Evolutionary conservation across 768 basidiomycete species (phyloP).

Genomic region (Pluteus cervinus): DNA sequence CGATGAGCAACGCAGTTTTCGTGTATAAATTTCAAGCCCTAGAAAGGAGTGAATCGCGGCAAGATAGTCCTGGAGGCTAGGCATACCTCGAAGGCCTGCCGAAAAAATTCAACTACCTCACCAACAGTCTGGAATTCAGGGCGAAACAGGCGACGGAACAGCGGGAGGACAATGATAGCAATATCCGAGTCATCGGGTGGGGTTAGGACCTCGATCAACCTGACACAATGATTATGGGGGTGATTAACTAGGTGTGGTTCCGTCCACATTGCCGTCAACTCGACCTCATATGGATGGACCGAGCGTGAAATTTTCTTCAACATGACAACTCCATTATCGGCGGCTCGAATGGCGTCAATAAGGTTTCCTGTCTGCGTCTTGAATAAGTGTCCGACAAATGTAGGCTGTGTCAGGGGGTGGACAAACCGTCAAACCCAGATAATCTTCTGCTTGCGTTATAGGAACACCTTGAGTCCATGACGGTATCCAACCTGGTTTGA

Average conservation of each 20-base stretch:
- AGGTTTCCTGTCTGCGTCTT: too few relatives aligned
- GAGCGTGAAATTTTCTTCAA: too few relatives aligned
- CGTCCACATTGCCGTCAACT: slow-evolving; percentile 21
- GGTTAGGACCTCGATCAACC: slow-evolving; percentile 18
- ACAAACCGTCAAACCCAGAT: too few relatives aligned
- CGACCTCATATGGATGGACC: slow-evolving; percentile 20
- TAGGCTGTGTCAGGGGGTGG: too few relatives aligned
- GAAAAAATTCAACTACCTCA: slow-evolving; percentile 23
- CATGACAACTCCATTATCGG: slow-evolving; percentile 22
- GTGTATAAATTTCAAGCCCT: slow-evolving; percentile 32
- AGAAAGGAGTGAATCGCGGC: not conserved
- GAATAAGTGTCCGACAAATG: too few relatives aligned
- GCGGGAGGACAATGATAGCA: slow-evolving; percentile 23
- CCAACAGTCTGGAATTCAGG: slow-evolving; percentile 23
- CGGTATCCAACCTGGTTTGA: too few relatives aligned
- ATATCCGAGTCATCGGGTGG: slow-evolving; percentile 13
- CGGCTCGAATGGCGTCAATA: slow-evolving; percentile 24
- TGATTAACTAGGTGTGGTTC: slow-evolving; percentile 8
- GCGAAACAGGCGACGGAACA: slow-evolving; percentile 13
- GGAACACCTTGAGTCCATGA: too few relatives aligned
- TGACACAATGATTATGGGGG: slow-evolving; percentile 30
- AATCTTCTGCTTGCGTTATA: too few relatives aligned
- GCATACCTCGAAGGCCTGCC: slow-evolving; percentile 20
- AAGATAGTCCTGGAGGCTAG: not conserved
- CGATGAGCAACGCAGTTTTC: slow-evolving; percentile 22